Base-by-base conservation (phyloP, 1,284 basidiomycete species). In the Ceratobasidium sp. region DNA sequence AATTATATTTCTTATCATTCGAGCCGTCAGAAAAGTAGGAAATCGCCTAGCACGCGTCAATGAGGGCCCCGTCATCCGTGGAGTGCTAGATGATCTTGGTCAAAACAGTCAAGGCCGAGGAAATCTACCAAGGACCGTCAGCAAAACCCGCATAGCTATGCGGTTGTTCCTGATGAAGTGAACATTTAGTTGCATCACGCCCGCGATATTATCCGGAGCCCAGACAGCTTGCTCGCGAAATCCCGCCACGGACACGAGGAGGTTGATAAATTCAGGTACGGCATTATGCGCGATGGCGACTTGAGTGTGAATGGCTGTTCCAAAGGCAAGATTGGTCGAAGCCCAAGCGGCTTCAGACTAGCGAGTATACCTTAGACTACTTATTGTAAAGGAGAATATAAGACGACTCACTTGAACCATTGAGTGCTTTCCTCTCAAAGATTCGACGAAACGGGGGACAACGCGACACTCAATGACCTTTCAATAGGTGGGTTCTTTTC, bases 321-420 rank as follows among this genome's bases (percentile, higher is more conserved):
- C 98, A 73, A 98, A 99, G 20, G 98, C 98, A 81, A 99, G 99
- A 88, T 99, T 99, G 83, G 98, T 99, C 81, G 99, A 89, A 62
- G 98, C 98, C 98, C 98, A 99, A 7, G 98, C 98, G 73, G 98
- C 97, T 86, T 99, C 97, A 83, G 99, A 99, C 95, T 99, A 82
- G 46, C 20, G 18, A 67, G 23, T 30, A 54, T 20, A 30, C 48
- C 5, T 41, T 46, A 76, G 57, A 27, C 75, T 60, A 80, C 70
- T 62, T 41, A 44, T 74, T 68, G 30, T 7, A 66, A 14, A 30
- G 38, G 70, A 27, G 23, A 44, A 77, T 46, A 77, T 38, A 18
- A 16, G 10, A 23, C 27, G 27, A 85, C 89, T 80, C 79, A 95
- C 96, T 90, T 98, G 97, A 82, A 99, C 92, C 96, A 99, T 97